Percentiles rank a stretch among this genome's conserved stretches.
Evolutionary conservation across 192 early-diverging fungal species (phyloP).

Genomic region (Coemansia sp.): DNA sequence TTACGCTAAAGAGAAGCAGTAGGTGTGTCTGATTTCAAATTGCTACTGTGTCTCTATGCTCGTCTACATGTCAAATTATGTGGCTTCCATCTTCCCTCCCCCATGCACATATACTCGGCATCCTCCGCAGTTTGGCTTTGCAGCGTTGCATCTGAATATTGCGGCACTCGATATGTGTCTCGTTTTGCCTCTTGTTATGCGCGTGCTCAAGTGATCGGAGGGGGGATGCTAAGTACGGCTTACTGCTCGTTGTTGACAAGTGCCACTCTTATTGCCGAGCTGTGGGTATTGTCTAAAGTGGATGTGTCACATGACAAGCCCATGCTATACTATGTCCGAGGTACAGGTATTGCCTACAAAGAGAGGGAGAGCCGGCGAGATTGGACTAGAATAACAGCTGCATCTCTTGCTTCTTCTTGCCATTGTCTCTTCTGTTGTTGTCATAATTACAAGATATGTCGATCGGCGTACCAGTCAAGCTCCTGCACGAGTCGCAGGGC

Average conservation of each 20-base stretch:
- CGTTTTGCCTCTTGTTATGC: neutral
- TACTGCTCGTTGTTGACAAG: neutral
- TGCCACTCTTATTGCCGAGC: neutral
- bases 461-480: constrained; percentile 92
- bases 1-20: neutral
- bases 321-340: constrained; percentile 1
- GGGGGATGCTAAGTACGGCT: neutral
- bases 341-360: neutral
- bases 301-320: constrained; percentile 3
- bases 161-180: neutral
- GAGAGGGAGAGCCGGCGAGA: neutral
- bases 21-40: neutral
- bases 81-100: neutral
- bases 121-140: neutral
- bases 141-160: neutral
- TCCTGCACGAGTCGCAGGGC: constrained; percentile 97
- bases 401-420: neutral
- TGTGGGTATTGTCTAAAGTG: neutral
- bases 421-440: neutral
- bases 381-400: neutral
- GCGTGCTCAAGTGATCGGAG: neutral
- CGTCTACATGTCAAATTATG: neutral
- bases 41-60: neutral
- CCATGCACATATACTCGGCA: neutral
- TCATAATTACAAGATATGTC: constrained; percentile 60